Evolutionary conservation across 495 filamentous ascomycete genomes (phyloP), one percentile per base, ranked within the genome.

Genomic region (Penicillium manginii): DNA sequence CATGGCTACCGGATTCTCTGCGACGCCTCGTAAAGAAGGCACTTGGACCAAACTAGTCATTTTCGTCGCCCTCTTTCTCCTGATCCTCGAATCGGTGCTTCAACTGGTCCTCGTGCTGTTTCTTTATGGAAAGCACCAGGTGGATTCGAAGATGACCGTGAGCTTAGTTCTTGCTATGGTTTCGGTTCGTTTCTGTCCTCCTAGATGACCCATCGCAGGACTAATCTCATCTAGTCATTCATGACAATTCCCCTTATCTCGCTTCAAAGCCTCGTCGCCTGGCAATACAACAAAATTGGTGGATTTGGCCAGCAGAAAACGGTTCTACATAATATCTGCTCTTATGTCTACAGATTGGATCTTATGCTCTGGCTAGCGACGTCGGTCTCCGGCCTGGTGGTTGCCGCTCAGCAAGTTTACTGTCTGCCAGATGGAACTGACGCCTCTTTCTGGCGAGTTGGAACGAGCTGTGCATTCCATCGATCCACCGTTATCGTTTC

Each of bases 201-300:
- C 26, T 8, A 29, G 35, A 22, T 57, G 35, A 37, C 35, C 19
- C 12, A 9, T 22, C 22, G 9, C 17, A 17, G 4, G 45, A 23
- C 29, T 50, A 32, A 23, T 22, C 12, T 22, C 39, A 42, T 26
- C 4, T 43, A 80, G 77, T 76, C 75, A 6, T 74, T 77, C 49
- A 57, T 77, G 12, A 73, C 74, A 0, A 63, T 78, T 1, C 73
- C 77, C 0, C 67, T 78, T 15, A 67, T 75, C 4, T 62, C 63
- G n/a, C 63, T 80, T 3, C 77, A 80, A 32, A 78, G 74, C 49
- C 53, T 80, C 19, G 74, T 80, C 37, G 73, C 75, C 2, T 78
- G 75, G 75, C 77, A 80, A 50, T 77, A 77, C 50, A 75, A 77
- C 48, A 71, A 70, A 14, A 73, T 75, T 21, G 57, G 64, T 22